These are phyloP conservation scores for Stemphylium vesicarium DNA, from an alignment of 2,329 filamentous ascomycete species.

Conservation along the genomic window DNA sequence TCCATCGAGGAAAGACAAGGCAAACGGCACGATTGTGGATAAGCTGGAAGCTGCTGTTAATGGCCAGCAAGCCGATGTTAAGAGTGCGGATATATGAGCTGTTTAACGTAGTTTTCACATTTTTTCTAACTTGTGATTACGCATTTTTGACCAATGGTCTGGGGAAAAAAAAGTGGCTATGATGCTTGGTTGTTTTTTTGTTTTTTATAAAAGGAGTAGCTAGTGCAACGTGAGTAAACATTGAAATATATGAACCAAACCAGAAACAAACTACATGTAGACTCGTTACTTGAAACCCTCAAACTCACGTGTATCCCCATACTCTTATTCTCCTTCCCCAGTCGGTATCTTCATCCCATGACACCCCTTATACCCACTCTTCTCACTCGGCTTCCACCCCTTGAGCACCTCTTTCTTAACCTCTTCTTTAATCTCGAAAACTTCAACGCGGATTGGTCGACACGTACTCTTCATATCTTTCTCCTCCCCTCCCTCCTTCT, in stretches of 20 bases:
- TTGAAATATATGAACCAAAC: no score
- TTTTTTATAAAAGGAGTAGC: no score
- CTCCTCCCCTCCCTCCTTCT: conserved; percentile 64
- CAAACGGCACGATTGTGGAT: conserved; percentile 30
- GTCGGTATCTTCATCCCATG: conserved; percentile 67
- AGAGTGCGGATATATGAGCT: conserved; percentile 25
- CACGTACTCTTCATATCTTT: conserved; percentile 64
- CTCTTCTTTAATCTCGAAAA: conserved; percentile 67
- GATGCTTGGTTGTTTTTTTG: no score
- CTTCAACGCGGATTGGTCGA: conserved; percentile 75
- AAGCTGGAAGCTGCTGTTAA: conserved; percentile 40
- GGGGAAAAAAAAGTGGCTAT: no score
- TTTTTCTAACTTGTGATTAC: not conserved
- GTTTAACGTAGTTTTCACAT: not conserved
- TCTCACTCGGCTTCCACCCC: conserved; percentile 68
- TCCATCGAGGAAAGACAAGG: conserved; percentile 20
- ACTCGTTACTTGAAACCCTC: no score
- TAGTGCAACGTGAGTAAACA: no score
- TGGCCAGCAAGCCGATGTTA: conserved; percentile 27
- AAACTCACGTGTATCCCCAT: no score
- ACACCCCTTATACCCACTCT: conserved; percentile 67
- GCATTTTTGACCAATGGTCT: no score
- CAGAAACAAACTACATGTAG: no score
- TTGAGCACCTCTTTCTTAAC: conserved; percentile 39
- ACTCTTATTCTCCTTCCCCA: conserved; percentile 40